phyloP scores from a whole-genome alignment of 2,329 filamentous ascomycete species.

The Coleophoma crateriformis region DNA sequence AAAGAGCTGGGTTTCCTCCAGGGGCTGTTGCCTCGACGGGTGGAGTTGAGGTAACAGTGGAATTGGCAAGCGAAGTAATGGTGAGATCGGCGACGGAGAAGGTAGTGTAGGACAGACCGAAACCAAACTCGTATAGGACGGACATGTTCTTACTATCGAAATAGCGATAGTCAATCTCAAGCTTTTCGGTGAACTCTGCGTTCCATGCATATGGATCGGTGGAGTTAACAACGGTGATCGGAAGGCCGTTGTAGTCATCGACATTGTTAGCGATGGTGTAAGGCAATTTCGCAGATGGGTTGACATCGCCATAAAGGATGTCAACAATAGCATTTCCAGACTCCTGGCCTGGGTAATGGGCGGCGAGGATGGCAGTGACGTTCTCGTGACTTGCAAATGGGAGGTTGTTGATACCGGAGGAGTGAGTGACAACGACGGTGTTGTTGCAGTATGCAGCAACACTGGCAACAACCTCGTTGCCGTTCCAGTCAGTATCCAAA shows the following conservation, averaged over 20 bases:
- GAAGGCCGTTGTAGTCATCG: slow-evolving; percentile 44
- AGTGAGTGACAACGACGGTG: slow-evolving; percentile 61
- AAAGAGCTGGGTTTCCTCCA: slow-evolving; percentile 14
- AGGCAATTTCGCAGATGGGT: slow-evolving; percentile 72
- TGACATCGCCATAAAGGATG: slow-evolving; percentile 70
- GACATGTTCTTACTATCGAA: slow-evolving; percentile 36
- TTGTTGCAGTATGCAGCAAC: slow-evolving; percentile 50
- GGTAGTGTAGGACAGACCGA: slow-evolving; percentile 49
- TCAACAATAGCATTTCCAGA: slow-evolving; percentile 75
- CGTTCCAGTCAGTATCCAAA: background rate
- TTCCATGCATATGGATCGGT: slow-evolving; percentile 41
- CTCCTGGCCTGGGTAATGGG: slow-evolving; percentile 78
- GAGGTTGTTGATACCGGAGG: slow-evolving; percentile 51
- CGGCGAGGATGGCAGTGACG: slow-evolving; percentile 72
- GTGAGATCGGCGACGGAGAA: slow-evolving; percentile 55
- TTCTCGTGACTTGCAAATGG: slow-evolving; percentile 70
- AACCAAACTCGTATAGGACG: slow-evolving; percentile 32
- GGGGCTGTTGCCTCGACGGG: slow-evolving; percentile 2
- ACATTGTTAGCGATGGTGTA: slow-evolving; percentile 66
- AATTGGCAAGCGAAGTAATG: slow-evolving; percentile 8
- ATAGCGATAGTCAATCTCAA: slow-evolving; percentile 46
- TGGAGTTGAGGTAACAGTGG: slow-evolving; percentile 1
- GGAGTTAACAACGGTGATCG: slow-evolving; percentile 25
- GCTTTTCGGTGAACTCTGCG: slow-evolving; percentile 39
- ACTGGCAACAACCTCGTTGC: background rate